A percentile compares a stretch with the other conserved stretches of the same genome.
Evolutionary conservation across 768 basidiomycete genomes (phyloP).

Genomic region (Coprinopsis strossmayeri): DNA sequence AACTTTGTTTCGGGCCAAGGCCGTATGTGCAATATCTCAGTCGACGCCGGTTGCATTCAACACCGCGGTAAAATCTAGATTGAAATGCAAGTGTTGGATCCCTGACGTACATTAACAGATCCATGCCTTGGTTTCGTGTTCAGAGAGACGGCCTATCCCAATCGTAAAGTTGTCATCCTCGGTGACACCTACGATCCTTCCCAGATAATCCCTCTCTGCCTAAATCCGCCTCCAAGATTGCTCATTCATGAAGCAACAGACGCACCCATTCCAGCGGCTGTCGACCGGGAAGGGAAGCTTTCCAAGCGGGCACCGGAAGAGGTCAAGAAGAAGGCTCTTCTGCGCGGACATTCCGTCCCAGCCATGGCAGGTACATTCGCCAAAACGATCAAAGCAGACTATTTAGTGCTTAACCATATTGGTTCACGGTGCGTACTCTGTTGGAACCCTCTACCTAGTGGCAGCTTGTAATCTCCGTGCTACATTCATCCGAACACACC

Average conservation of each 20-base stretch:
- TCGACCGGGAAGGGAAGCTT: conserved; percentile 37
- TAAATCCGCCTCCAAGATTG: conserved; percentile 46
- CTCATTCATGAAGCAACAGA: conserved; percentile 87
- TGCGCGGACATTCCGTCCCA: conserved; percentile 74
- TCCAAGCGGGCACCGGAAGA: conserved; percentile 35
- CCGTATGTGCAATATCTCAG: conserved; percentile 25
- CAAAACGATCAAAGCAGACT: conserved; percentile 47
- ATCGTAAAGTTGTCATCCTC: conserved; percentile 64
- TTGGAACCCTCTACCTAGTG: too few species aligned
- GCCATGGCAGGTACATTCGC: conserved; percentile 76
- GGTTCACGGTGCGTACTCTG: conserved; percentile 46
- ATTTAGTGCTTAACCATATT: conserved; percentile 74
- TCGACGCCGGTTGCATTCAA: conserved; percentile 69
- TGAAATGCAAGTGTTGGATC: neutral
- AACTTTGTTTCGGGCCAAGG: conserved; percentile 37
- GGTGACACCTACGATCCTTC: conserved; percentile 73
- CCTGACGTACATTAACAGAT: conserved; percentile 33
- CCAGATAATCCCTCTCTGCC: conserved; percentile 50
- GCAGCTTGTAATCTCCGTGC: neutral
- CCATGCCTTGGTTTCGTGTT: conserved; percentile 79
- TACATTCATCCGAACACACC: too few species aligned
- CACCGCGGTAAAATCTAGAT: conserved; percentile 55
- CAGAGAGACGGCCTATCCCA: conserved; percentile 41
- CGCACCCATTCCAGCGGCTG: conserved; percentile 50
- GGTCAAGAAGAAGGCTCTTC: conserved; percentile 44